Conservation (phyloP, 441 rosid genomes). For the Populus hybrid region DNA sequence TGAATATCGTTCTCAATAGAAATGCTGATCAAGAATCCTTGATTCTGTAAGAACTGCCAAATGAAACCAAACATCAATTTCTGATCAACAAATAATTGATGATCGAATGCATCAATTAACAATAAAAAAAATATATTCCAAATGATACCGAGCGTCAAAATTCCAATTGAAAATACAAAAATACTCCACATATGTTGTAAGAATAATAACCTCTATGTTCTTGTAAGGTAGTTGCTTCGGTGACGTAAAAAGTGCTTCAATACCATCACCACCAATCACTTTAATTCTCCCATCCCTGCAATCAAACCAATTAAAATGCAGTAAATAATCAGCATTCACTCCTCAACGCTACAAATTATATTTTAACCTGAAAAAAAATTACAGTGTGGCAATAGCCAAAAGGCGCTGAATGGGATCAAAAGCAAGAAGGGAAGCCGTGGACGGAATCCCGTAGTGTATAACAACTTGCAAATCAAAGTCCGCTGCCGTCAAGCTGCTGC, state of each 20-base stretch:
- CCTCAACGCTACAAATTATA: background rate
- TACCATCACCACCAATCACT: slow-evolving; percentile 59
- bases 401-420: slow-evolving; percentile 59
- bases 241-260: slow-evolving; percentile 58
- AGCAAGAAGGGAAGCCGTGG: slow-evolving; percentile 63
- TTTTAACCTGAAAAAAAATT: slow-evolving; percentile 13
- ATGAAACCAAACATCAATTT: slow-evolving; percentile 18
- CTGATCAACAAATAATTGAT: background rate
- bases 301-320: background rate
- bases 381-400: slow-evolving; percentile 59
- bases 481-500: slow-evolving; percentile 32
- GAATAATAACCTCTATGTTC: slow-evolving; percentile 40
- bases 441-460: slow-evolving; percentile 57
- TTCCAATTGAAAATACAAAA: background rate
- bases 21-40: slow-evolving; percentile 49
- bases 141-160: background rate
- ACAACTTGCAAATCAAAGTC: slow-evolving; percentile 45
- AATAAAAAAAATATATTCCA: too few species aligned
- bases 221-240: slow-evolving; percentile 49
- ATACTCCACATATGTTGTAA: background rate
- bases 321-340: background rate
- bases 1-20: slow-evolving; percentile 55
- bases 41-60: slow-evolving; percentile 63
- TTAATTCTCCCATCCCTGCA: slow-evolving; percentile 67
- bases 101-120: background rate